phyloP scores from a whole-genome alignment of 2,329 filamentous ascomycete species.

The Colletotrichum euphorbiae region DNA sequence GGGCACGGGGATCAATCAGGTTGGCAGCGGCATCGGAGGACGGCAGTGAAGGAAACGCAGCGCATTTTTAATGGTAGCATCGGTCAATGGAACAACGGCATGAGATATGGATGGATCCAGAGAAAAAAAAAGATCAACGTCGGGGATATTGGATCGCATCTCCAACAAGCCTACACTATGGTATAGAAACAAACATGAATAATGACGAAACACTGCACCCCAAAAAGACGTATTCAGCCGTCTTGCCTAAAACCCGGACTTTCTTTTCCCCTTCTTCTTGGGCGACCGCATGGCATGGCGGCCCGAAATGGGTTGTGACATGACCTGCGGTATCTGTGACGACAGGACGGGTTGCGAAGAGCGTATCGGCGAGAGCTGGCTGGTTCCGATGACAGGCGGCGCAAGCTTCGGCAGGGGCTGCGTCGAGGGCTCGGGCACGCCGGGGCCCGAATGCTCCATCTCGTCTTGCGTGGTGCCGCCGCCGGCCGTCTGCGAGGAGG shows the following conservation, averaged over 20 bases:
- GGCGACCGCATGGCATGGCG: conserved; percentile 56
- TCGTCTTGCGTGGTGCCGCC: conserved; percentile 33
- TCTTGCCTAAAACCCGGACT: conserved; percentile 24
- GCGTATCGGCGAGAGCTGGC: conserved; percentile 27
- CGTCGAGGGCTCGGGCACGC: conserved; percentile 14
- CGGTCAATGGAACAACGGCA: background rate
- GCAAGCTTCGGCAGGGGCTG: conserved; percentile 30
- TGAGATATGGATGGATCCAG: background rate
- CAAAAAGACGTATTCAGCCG: background rate
- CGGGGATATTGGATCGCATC: conserved; percentile 10
- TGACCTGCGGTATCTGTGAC: conserved; percentile 47
- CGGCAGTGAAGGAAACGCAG: background rate
- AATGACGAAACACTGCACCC: conserved; percentile 2
- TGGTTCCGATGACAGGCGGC: conserved; percentile 25
- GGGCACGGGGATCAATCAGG: conserved; percentile 65
- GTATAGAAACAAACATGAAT: conserved; percentile 7
- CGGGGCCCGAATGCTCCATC: conserved; percentile 23
- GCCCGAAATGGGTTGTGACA: conserved; percentile 61
- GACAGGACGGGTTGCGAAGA: conserved; percentile 34
- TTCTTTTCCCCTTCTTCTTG: conserved; percentile 51
- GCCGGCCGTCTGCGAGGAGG: conserved; percentile 19
- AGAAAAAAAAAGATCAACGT: background rate
- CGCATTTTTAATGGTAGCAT: too few relatives aligned
- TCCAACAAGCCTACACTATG: conserved; percentile 13
- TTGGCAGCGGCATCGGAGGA: conserved; percentile 66